These are phyloP conservation scores for Pestalotiopsis fici DNA, from an alignment of 2,329 filamentous ascomycete genomes.

Conservation along the genomic window DNA sequence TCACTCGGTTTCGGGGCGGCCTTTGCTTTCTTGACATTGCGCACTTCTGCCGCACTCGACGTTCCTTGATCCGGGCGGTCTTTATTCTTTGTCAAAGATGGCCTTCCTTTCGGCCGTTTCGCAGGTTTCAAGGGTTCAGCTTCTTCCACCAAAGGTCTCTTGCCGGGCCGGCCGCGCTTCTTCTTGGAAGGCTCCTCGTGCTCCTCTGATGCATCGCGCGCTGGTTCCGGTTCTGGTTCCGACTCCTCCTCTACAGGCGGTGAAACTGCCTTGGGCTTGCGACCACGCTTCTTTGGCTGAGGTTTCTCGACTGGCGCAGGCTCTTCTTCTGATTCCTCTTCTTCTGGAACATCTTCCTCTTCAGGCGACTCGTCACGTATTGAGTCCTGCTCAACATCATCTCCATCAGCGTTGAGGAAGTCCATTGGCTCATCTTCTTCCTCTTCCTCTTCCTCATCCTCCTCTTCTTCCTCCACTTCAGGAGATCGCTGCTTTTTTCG, in stretches of 20 bases:
- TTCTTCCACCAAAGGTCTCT: constrained; percentile 10
- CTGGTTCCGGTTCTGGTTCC: constrained; percentile 14
- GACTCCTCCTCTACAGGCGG: constrained; percentile 15
- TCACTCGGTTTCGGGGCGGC: constrained; percentile 12
- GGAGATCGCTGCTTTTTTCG: constrained; percentile 20
- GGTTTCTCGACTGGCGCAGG: constrained; percentile 12
- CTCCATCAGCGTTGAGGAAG: constrained; percentile 16
- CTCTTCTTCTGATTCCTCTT: constrained; percentile 4
- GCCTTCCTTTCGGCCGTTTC: constrained; percentile 1
- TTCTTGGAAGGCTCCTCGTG: constrained; percentile 24
- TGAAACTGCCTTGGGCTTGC: constrained; percentile 6
- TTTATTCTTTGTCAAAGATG: constrained; percentile 15
- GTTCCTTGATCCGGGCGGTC: constrained; percentile 14
- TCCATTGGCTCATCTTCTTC: constrained; percentile 21
- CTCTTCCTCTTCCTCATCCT: constrained; percentile 16
- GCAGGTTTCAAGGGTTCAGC: constrained; percentile 3
- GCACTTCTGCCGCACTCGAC: constrained; percentile 16
- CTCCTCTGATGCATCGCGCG: constrained; percentile 12
- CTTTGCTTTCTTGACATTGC: constrained; percentile 24
- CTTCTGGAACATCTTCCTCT: constrained; percentile 20
- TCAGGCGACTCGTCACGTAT: constrained; percentile 19
- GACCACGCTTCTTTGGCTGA: constrained; percentile 4
- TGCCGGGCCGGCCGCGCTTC: constrained; percentile 26
- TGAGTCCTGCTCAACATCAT: constrained; percentile 15
- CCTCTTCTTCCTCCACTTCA: constrained; percentile 16